Evolutionary conservation across 2,329 filamentous ascomycete genomes (phyloP), one percentile per base, ranked within the genome.

Genomic region (Botrytis sinoallii): DNA sequence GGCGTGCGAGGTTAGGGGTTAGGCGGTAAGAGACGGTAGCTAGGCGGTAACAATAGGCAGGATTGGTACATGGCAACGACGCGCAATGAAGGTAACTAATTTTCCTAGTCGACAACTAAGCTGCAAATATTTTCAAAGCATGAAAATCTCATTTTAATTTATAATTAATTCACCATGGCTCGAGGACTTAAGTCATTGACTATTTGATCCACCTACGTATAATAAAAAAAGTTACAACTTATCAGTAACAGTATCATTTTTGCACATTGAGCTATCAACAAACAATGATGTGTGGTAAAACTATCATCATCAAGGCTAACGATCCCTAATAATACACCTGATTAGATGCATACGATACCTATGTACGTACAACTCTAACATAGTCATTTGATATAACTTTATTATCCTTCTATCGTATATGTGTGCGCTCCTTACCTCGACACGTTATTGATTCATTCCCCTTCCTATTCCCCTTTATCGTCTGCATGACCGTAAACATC

Each of bases 141-240:
- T 68, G 35, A 57, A 68, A 68, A 68, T 55, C 48, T 68, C 65
- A 68, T 68, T 57, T 68, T 18, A 35, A 68, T 57, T 42, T 57
- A 29, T 48, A 18, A 66, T 66, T 66, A 18, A 48, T 66, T 66
- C 12, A 12, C 8, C 4, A 65, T n/a, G 16, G 14, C 4, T 44
- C 42, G n/a, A 64, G 18, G 40, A 64, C 9, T 44, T 14, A 25
- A 40, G 60, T 55, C 55, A 48, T 29, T 40, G 2, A 42, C 32
- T 29, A 55, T 55, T 55, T 32, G 40, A 42, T 29, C n/a, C n/a
- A 64, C 25, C 8, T 40, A 38, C 35, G 35, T 38, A 61, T n/a
- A 40, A 61, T 22, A n/a, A 61, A 40, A 12, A 55, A 55, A 38
- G 20, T 61, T 38, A 38, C 32, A 32, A 32, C 55, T 59, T 35